These are phyloP conservation scores for Globisporangium nunn DNA, from an alignment of 352 stramenopile genomes.

Conservation along the genomic window DNA sequence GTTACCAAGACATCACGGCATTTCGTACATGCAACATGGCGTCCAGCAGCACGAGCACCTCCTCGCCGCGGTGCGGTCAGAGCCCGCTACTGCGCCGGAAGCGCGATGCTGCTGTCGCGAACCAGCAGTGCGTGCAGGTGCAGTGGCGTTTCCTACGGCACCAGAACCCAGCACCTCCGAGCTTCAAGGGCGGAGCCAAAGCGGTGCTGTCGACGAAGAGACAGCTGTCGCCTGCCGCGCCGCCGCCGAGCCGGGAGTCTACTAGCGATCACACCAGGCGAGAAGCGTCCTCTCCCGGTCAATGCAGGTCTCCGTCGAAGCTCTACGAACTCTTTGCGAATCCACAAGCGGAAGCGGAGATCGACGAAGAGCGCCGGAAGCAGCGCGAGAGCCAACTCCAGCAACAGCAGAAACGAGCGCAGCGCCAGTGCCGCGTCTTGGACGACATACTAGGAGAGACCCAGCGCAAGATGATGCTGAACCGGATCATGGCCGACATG, in stretches of 20 bases:
- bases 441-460: conserved; percentile 55
- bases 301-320: background rate
- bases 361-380: conserved; percentile 6
- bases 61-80: conserved; percentile 12
- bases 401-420: conserved; percentile 7
- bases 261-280: background rate
- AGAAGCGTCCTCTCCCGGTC: background rate
- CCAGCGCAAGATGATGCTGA: conserved; percentile 50
- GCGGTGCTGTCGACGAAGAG: background rate
- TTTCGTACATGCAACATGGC: background rate
- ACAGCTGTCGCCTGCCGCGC: background rate
- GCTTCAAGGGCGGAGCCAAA: background rate
- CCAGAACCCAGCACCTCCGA: conserved; percentile 20
- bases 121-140: conserved; percentile 31
- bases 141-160: conserved; percentile 53
- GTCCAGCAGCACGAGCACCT: background rate
- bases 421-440: conserved; percentile 20
- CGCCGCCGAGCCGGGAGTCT: background rate
- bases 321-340: conserved; percentile 10
- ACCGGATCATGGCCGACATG: conserved; percentile 64
- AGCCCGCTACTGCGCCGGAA: conserved; percentile 24
- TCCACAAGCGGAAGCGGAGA: conserved; percentile 11
- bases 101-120: conserved; percentile 17
- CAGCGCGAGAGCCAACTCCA: conserved; percentile 1
- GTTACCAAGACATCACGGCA: background rate